Base-by-base conservation (phyloP, 257 asterid species). In the Eustoma russellianum region DNA sequence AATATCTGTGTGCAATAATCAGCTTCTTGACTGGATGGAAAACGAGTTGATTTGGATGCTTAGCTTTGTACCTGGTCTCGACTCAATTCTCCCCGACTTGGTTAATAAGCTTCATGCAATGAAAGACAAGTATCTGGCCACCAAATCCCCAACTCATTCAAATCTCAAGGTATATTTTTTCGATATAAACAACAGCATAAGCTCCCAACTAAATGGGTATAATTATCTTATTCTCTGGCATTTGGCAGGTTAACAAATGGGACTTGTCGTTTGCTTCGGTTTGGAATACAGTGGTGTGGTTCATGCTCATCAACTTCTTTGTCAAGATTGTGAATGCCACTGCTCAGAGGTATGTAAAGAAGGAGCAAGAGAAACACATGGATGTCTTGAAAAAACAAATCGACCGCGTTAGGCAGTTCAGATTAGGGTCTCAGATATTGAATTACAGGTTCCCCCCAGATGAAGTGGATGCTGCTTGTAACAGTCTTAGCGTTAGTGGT, bases 21-120 rank as follows among this genome's bases (percentile, higher is more conserved):
- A 91, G 70, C 98, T 91, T 45, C 95, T 91, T 44, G 73, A 82
- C 69, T 87, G 95, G 98, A 66, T 91, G 11, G 98, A 91, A 72
- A 91, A 79, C 33, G 94, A 91, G 65, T 71, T 91, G 50, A 67
- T 91, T 38, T 76, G 96, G 95, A 64, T 79, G 57, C 81, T 91
- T 41, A 81, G 98, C 79, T 83, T 80, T 56, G 54, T 81, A 52
- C 97, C 98, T 33, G 94, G 94, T 50, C 60, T 88, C 9, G 65
- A 71, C 64, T 68, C 94, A 50, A 62, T 80, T 56, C 57, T 84
- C 40, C 80, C 95, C 8, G 70, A 68, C 62, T 68, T 91, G 54
- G 63, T 85, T 9, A 55, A 85, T 41, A 91, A 84, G 74, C 97
- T 91, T 64, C 90, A 87, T 50, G 56, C 94, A 57, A 70, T 87